Percentiles rank a stretch among this genome's conserved stretches.
phyloP scores from a whole-genome alignment of 768 basidiomycete genomes.

The Glaciozyma antarctica region DNA sequence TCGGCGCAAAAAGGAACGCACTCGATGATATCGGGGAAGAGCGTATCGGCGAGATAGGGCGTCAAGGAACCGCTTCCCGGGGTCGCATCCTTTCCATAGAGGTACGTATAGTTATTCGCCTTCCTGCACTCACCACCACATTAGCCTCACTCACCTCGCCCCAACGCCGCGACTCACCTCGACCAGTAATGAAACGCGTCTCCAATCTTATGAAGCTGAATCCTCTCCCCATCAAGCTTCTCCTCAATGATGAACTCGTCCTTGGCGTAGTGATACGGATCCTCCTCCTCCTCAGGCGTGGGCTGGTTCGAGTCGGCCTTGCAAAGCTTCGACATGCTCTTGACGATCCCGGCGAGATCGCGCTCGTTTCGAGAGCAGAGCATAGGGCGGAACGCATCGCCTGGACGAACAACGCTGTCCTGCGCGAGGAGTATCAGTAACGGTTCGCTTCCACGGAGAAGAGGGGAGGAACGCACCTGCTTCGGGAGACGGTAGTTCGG shows the following conservation, averaged over 20 bases:
- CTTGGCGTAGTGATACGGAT: slow-evolving; percentile 36
- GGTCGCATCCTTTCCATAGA: slow-evolving; percentile 62
- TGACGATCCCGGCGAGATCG: slow-evolving; percentile 71
- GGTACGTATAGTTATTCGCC: slow-evolving; percentile 78
- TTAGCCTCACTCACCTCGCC: too few species aligned
- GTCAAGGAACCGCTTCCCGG: slow-evolving; percentile 79
- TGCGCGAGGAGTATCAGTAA: slow-evolving; percentile 35
- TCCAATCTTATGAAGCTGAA: slow-evolving; percentile 87
- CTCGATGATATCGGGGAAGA: slow-evolving; percentile 70
- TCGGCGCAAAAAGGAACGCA: slow-evolving; percentile 41
- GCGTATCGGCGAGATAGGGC: slow-evolving; percentile 66
- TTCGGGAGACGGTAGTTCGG: slow-evolving; percentile 49
- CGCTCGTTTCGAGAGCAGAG: slow-evolving; percentile 78
- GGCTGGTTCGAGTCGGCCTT: not conserved
- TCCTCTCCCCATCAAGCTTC: slow-evolving; percentile 92
- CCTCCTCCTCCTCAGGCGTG: not conserved
- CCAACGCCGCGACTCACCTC: slow-evolving; percentile 45
- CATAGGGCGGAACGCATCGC: slow-evolving; percentile 86
- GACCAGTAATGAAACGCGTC: slow-evolving; percentile 90
- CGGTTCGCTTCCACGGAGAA: not conserved
- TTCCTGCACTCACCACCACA: slow-evolving; percentile 48
- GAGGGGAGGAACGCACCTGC: slow-evolving; percentile 41
- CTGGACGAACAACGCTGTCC: slow-evolving; percentile 76
- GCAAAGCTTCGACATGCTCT: slow-evolving; percentile 55
- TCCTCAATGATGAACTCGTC: slow-evolving; percentile 83